phyloP scores from a whole-genome alignment of 2,329 filamentous ascomycete species.

The Hypomyces rosellus region DNA sequence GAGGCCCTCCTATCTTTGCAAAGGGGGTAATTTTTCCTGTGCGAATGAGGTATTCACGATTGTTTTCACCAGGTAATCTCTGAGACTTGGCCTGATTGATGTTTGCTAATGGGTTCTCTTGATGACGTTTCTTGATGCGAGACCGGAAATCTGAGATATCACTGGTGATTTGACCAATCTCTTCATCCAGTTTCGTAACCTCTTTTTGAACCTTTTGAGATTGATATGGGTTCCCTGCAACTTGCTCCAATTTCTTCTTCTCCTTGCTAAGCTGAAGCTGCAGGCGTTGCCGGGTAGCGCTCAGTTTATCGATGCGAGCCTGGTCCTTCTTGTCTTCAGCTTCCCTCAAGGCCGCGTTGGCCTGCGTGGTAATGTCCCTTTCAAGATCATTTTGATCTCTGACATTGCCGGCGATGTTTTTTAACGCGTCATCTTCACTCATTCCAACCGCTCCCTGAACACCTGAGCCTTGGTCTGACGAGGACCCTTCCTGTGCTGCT shows the following conservation, averaged over 20 bases:
- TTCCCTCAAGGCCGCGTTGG: conserved; percentile 52
- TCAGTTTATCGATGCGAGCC: conserved; percentile 55
- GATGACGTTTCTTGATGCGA: conserved; percentile 71
- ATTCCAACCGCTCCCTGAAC: conserved; percentile 22
- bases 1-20: conserved; percentile 64
- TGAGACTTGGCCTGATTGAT: conserved; percentile 43
- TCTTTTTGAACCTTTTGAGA: conserved; percentile 57
- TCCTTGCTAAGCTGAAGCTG: conserved; percentile 57
- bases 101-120: conserved; percentile 41
- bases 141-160: conserved; percentile 76
- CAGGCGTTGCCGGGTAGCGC: conserved; percentile 51
- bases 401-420: conserved; percentile 60
- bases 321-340: conserved; percentile 58
- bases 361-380: conserved; percentile 68
- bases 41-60: conserved; percentile 83
- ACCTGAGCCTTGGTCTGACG: not conserved
- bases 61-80: conserved; percentile 70
- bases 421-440: conserved; percentile 55
- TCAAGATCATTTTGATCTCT: conserved; percentile 87
- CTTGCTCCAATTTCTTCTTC: conserved; percentile 39
- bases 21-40: conserved; percentile 98
- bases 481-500: conserved; percentile 21
- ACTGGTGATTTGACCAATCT: conserved; percentile 57
- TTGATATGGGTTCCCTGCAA: conserved; percentile 40
- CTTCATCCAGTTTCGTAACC: conserved; percentile 57